Base-by-base conservation (phyloP, 179 eudicot genomes). In the Beta corolliflora region DNA sequence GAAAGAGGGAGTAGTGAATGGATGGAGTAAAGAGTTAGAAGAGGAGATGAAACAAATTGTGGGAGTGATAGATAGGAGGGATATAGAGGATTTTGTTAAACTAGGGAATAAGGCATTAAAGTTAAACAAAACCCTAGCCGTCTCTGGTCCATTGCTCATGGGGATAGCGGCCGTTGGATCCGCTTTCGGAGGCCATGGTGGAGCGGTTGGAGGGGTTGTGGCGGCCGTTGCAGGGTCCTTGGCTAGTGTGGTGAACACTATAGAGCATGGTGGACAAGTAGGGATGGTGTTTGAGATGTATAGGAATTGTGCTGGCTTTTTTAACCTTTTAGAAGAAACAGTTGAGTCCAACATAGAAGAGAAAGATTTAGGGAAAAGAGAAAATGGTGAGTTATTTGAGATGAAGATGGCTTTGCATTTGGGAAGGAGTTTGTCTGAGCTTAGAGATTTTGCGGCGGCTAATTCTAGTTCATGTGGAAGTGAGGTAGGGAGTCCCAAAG, bases 211-310 rank as follows among this genome's bases (percentile, higher is more conserved):
- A 0, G 85, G 79, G 66, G 19, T 81, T 5, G 23, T 90, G 11
- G 92, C 86, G 0, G 89, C 79, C 1, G 80, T 75, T 2, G 89
- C 87, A 16, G 93, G 95, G 25, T 87, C 90, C 0, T 52, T 90
- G 81, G 88, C 91, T 3, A 81, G 81, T 16, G 83, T 87, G 5
- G 90, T 91, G 63, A 91, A 89, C 79, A 80, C 86, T 4, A 9
- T 91, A 10, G 85, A 91, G 84, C 97, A 91, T 77, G 97, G 97
- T 48, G 90, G 91, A 21, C 94, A 90, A 85, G 92, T 91, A 50
- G 97, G 94, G 73, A 91, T 93, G 97, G 92, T 90, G 79, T 84
- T 89, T 79, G 94, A 93, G 84, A 89, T 93, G 94, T 91, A 91
- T 36, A 81, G 93, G 58, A 88, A 89, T 86, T 88, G 86, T 79